Evolutionary conservation across 768 basidiomycete genomes (phyloP).

Genomic region (Fistulinella prunicolor): DNA sequence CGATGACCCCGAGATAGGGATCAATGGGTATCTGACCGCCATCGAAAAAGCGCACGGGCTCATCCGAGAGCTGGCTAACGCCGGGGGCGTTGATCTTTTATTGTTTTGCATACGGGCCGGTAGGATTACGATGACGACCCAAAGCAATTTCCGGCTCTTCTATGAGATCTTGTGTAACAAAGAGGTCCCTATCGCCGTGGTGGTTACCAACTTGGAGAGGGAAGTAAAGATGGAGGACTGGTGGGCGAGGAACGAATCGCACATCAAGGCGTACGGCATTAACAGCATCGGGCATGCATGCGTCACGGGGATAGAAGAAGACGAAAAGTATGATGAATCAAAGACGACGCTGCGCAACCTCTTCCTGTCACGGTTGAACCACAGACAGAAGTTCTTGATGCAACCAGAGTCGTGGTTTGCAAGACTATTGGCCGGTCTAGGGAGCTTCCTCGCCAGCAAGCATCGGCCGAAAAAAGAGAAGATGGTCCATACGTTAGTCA

Average conservation of each 20-base stretch:
- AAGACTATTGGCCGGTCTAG: slow-evolving; percentile 21
- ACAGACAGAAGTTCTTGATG: slow-evolving; percentile 22
- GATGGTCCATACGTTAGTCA: slow-evolving; percentile 22
- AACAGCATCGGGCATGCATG: slow-evolving; percentile 38
- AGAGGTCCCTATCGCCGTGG: slow-evolving; percentile 39
- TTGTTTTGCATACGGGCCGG: slow-evolving; percentile 38
- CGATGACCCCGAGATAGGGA: slow-evolving; percentile 29
- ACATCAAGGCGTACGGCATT: slow-evolving; percentile 27
- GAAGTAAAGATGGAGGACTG: slow-evolving; percentile 35
- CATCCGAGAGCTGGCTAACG: slow-evolving; percentile 20
- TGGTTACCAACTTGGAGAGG: slow-evolving; percentile 41
- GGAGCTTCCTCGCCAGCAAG: slow-evolving; percentile 16
- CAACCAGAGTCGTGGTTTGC: slow-evolving; percentile 25
- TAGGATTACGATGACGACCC: slow-evolving; percentile 28
- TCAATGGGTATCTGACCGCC: slow-evolving; percentile 27
- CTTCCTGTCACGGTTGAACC: slow-evolving; percentile 10
- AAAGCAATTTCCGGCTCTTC: slow-evolving; percentile 41
- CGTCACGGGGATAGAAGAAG: slow-evolving; percentile 37
- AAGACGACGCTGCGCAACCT: slow-evolving; percentile 22
- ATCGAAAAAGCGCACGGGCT: slow-evolving; percentile 29
- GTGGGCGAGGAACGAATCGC: slow-evolving; percentile 30
- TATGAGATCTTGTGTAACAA: slow-evolving; percentile 37
- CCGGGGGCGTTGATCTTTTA: slow-evolving; percentile 33
- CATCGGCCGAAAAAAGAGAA: slow-evolving; percentile 26
- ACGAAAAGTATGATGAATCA: slow-evolving; percentile 36